phyloP scores from a whole-genome alignment of 2,329 filamentous ascomycete genomes.

The Aureobasidium sp. region DNA sequence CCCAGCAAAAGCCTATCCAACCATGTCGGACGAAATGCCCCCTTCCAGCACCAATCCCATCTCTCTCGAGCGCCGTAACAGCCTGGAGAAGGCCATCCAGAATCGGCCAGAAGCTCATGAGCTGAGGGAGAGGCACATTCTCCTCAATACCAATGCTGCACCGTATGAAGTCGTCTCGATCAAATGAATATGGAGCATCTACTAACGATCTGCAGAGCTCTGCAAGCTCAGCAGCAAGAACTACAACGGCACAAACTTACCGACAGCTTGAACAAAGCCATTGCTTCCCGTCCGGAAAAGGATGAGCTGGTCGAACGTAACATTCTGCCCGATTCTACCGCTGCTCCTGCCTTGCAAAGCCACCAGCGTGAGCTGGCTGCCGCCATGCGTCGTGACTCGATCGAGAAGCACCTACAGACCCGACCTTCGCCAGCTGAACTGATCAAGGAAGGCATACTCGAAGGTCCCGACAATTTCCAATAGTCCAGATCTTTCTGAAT shows the following conservation, averaged over 20 bases:
- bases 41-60: constrained; percentile 10
- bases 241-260: constrained; percentile 58
- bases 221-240: constrained; percentile 56
- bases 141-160: constrained; percentile 60
- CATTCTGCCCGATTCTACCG: constrained; percentile 73
- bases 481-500: not conserved
- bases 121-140: constrained; percentile 61
- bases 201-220: constrained; percentile 29
- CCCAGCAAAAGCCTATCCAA: not conserved
- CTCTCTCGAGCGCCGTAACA: constrained; percentile 23
- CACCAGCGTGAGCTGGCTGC: constrained; percentile 79
- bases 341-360: constrained; percentile 70
- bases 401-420: constrained; percentile 79
- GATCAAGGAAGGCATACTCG: constrained; percentile 72
- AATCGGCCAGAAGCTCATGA: constrained; percentile 49
- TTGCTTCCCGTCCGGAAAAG: constrained; percentile 59
- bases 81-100: constrained; percentile 42
- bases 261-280: constrained; percentile 58
- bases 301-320: constrained; percentile 78
- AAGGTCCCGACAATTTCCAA: constrained; percentile 24
- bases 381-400: constrained; percentile 77
- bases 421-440: constrained; percentile 70
- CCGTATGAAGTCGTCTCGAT: constrained; percentile 43
- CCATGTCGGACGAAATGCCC: constrained; percentile 15
- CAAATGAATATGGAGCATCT: not conserved